Conservation (phyloP, 345 rosid species). For the Pistacia integerrima region DNA sequence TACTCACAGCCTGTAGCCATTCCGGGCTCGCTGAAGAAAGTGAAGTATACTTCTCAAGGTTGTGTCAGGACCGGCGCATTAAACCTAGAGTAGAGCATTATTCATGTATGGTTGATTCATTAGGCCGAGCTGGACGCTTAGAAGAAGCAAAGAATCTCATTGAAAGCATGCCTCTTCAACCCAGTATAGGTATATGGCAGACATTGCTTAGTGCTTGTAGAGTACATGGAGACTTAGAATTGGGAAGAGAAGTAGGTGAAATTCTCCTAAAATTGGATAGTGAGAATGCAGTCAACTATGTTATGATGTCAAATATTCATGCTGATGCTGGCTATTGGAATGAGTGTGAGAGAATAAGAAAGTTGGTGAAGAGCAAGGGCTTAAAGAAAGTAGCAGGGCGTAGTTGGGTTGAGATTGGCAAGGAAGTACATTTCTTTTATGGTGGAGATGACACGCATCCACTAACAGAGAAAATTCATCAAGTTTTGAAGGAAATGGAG, state of each 20-base stretch:
- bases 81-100: conserved; percentile 77
- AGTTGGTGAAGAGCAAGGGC: conserved; percentile 46
- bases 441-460: conserved; percentile 71
- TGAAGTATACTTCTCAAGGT: conserved; percentile 51
- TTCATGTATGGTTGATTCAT: conserved; percentile 83
- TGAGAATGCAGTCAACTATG: conserved; percentile 70
- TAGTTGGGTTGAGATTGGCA: conserved; percentile 87
- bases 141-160: conserved; percentile 71
- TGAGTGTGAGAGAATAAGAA: conserved; percentile 61
- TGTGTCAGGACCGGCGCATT: conserved; percentile 39
- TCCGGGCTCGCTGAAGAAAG: conserved; percentile 75
- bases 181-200: conserved; percentile 85
- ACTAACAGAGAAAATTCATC: conserved; percentile 40
- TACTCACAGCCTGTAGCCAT: conserved; percentile 88
- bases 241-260: conserved; percentile 69
- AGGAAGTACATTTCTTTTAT: conserved; percentile 60
- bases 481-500: conserved; percentile 63
- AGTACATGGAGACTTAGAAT: conserved; percentile 62
- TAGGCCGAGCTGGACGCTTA: conserved; percentile 76
- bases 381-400: conserved; percentile 75
- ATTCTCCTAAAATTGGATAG: conserved; percentile 58
- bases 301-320: conserved; percentile 78
- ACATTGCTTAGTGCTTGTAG: conserved; percentile 85
- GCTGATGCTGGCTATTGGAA: conserved; percentile 77
- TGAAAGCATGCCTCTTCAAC: conserved; percentile 61